Conservation (phyloP, 306 rosid species). For the Ormosia emarginata region DNA sequence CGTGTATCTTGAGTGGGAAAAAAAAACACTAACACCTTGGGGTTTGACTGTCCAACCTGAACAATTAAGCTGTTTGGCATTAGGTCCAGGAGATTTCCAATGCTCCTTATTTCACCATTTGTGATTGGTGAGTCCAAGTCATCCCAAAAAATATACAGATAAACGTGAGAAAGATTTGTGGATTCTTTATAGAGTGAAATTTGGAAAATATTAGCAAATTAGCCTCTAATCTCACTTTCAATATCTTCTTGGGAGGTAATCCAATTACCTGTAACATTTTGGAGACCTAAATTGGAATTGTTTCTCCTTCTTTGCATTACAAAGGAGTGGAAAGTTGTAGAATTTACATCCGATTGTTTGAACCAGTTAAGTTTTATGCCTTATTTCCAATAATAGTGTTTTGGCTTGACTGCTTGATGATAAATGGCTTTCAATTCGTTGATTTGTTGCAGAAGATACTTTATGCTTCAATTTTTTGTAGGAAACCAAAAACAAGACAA, state of each 20-base stretch:
- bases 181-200: neutral
- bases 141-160: neutral
- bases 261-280: too few relatives aligned
- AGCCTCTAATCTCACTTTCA: neutral
- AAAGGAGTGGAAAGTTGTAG: neutral
- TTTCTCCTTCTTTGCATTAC: neutral
- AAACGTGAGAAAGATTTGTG: neutral
- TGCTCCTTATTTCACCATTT: neutral
- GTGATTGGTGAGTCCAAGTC: neutral
- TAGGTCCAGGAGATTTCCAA: neutral
- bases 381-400: neutral
- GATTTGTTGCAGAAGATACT: neutral
- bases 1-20: too few relatives aligned
- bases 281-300: neutral
- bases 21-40: neutral
- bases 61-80: neutral
- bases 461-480: neutral
- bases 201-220: slow-evolving; percentile 1
- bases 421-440: neutral
- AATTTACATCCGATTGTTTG: neutral
- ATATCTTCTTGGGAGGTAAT: neutral
- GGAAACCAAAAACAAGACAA: neutral
- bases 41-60: neutral
- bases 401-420: neutral
- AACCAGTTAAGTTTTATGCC: neutral